Evolutionary conservation across 768 basidiomycete genomes (phyloP), one percentile per base, ranked within the genome.

Genomic region (Roridomyces roridus): DNA sequence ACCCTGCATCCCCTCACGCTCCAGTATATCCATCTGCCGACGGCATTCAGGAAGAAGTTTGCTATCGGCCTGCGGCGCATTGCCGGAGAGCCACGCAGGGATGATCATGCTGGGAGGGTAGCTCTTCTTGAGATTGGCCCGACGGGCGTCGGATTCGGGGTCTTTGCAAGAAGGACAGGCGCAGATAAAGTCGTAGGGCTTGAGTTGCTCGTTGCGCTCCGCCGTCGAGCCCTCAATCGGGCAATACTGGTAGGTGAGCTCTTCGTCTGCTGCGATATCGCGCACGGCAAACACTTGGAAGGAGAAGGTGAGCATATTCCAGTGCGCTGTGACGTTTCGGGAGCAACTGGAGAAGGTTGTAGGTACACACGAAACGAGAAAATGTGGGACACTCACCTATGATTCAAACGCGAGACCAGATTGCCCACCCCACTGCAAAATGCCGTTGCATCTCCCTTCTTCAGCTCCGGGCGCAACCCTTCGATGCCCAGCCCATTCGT

Each of bases 121-220:
- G 39, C 25, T 17, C 50, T 37, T 4, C 50, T 37, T 15, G 50
- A 5, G 50, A 41, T n/a, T n/a, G n/a, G n/a, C n/a, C n/a, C n/a
- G n/a, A n/a, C n/a, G n/a, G n/a, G n/a, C n/a, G n/a, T n/a, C 50
- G 40, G 39, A 42, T 10, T 20, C 25, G 17, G 50, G 17, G 12
- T 68, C 60, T 21, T 49, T 37, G 55, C 74, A 76, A 20, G 67
- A 56, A n/a, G 40, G 25, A 56, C 75, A 77, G 14, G 61, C 46
- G 59, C 76, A 77, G n/a, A 51, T 39, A 52, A 77, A 60, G 1
- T 62, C 66, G 59, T 74, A 74, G 0, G 64, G 63, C 15, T 51
- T 51, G 15, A 74, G 68, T 3, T 49, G 57, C 10, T 43, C 56
- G 45, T 70, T 63, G 18, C 76, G 70, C 35, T 60, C 50, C 25